phyloP scores from a whole-genome alignment of 2,329 filamentous ascomycete species.

The Talaromyces sp. region DNA sequence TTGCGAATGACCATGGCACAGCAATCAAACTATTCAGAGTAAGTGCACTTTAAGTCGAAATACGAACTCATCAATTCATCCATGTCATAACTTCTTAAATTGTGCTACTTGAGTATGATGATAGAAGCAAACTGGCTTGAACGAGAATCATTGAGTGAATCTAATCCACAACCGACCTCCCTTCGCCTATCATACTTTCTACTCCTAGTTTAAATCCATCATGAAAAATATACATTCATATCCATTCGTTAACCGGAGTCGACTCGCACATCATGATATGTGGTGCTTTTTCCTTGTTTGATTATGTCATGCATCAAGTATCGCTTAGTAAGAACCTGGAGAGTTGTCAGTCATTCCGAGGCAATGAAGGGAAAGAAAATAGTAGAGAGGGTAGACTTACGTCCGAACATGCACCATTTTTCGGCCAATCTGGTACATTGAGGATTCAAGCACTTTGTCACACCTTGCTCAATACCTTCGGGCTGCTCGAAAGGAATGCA shows the following conservation, averaged over 20 bases:
- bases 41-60: not conserved
- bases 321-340: slow-evolving; percentile 24
- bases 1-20: too few relatives aligned
- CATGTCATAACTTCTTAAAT: not conserved
- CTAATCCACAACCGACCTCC: not conserved
- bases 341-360: not conserved
- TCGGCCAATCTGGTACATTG: slow-evolving; percentile 74
- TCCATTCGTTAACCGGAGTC: not conserved
- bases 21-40: too few relatives aligned
- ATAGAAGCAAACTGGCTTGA: not conserved
- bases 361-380: not conserved
- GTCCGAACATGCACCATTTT: slow-evolving; percentile 90
- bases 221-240: not conserved
- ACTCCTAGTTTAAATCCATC: not conserved
- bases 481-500: slow-evolving; percentile 86
- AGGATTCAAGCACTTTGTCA: slow-evolving; percentile 89
- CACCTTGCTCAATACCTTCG: slow-evolving; percentile 69
- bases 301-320: not conserved
- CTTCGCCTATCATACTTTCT: not conserved
- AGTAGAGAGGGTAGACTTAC: slow-evolving; percentile 42
- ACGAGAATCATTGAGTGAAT: not conserved
- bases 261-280: not conserved
- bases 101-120: not conserved
- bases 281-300: not conserved
- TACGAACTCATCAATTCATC: not conserved